phyloP scores from a whole-genome alignment of 2,329 filamentous ascomycete genomes.

The Cladosporium sp. region DNA sequence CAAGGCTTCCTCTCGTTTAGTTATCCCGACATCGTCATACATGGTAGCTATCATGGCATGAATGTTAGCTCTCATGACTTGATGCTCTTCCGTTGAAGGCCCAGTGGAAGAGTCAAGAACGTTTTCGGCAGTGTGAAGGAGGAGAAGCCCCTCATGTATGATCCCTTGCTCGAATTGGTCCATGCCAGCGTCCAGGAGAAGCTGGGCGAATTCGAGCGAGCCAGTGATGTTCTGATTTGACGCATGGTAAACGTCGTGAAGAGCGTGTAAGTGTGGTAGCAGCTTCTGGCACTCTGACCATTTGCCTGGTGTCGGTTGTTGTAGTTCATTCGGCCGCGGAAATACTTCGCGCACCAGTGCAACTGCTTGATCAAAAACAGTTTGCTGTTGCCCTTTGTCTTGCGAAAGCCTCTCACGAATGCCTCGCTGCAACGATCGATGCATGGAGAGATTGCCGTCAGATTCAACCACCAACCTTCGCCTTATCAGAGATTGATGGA shows the following conservation, averaged over 20 bases:
- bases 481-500: not conserved
- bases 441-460: not conserved
- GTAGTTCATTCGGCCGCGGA: constrained; percentile 1
- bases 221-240: not conserved
- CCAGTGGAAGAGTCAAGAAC: not conserved
- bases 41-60: not conserved
- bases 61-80: not conserved
- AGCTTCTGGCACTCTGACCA: constrained; percentile 3
- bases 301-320: constrained; percentile 6
- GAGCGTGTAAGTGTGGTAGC: constrained; percentile 1
- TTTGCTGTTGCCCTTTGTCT: not conserved
- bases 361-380: constrained; percentile 4
- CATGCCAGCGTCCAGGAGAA: not conserved
- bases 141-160: not conserved
- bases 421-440: not conserved
- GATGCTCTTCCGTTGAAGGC: not conserved
- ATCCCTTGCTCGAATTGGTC: not conserved
- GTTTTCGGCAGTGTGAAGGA: not conserved
- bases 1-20: not conserved
- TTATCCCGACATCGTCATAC: not conserved
- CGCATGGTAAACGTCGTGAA: not conserved
- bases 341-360: constrained; percentile 5
- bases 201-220: not conserved
- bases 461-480: not conserved
- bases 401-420: not conserved